These are phyloP conservation scores for Danielia reshetovae DNA, from an alignment of 805 yeast species.

Conservation along the genomic window DNA sequence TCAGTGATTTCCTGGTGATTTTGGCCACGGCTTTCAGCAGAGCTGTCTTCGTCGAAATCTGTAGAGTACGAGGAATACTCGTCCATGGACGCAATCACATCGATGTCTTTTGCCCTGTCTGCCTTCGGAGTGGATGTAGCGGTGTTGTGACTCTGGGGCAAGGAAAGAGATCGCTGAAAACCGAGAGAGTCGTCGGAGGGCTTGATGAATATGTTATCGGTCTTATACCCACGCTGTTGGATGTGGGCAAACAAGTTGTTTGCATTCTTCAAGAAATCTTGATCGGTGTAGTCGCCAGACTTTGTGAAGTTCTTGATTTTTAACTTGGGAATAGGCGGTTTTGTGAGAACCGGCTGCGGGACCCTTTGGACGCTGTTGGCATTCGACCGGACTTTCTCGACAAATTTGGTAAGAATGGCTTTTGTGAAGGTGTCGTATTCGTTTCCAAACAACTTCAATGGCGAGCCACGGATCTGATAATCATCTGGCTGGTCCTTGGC, in stretches of 20 bases:
- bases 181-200: slow-evolving; percentile 1
- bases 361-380: slow-evolving; percentile 15
- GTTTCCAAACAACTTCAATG: slow-evolving; percentile 36
- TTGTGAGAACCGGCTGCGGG: slow-evolving; percentile 1
- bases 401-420: slow-evolving; percentile 16
- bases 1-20: background rate
- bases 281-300: slow-evolving; percentile 31
- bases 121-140: slow-evolving; percentile 40
- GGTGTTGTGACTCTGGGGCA: slow-evolving; percentile 18
- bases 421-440: slow-evolving; percentile 41
- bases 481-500: slow-evolving; percentile 20
- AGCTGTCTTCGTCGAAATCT: slow-evolving; percentile 21
- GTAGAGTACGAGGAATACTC: slow-evolving; percentile 32
- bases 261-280: slow-evolving; percentile 36
- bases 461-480: slow-evolving; percentile 26
- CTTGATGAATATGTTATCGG: slow-evolving; percentile 4
- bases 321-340: slow-evolving; percentile 12
- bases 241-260: slow-evolving; percentile 36
- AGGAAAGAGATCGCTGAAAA: slow-evolving; percentile 7
- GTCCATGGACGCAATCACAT: slow-evolving; percentile 6
- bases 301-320: slow-evolving; percentile 30
- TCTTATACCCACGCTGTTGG: slow-evolving; percentile 28
- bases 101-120: slow-evolving; percentile 14
- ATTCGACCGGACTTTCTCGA: slow-evolving; percentile 15
- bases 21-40: slow-evolving; percentile 1